Evolutionary conservation across 768 basidiomycete species (phyloP), one percentile per base, ranked within the genome.

Genomic region (Sporobolomyces roseus): DNA sequence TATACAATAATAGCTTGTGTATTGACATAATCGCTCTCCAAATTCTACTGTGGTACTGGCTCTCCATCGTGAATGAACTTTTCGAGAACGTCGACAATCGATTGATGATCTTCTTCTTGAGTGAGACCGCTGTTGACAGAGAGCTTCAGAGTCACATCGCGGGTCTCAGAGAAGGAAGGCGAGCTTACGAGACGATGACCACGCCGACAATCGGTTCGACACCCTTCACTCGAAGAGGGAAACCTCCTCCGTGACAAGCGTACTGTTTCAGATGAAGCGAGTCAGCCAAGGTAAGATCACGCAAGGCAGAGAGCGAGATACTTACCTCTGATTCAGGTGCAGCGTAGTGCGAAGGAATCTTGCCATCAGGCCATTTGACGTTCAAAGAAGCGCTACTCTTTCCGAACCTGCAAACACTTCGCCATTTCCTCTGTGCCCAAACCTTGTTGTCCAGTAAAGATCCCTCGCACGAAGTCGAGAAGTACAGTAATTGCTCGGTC

Each of bases 21-120:
- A n/a, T n/a, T n/a, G n/a, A n/a, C n/a, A n/a, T n/a, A n/a, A n/a
- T n/a, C n/a, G n/a, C n/a, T n/a, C n/a, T n/a, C n/a, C n/a, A n/a
- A n/a, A 51, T 7, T 55, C 54, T 58, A 58, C 41, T 58, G n/a
- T 5, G 38, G 29, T 3, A 58, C 45, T 12, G 58, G 58, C 25
- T 60, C 58, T 10, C 58, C 58, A 35, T 61, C 29, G 8, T 53
- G 30, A 43, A 69, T 61, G 59, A 55, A 50, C 58, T 64, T 60
- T 19, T 36, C 30, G 29, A 69, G 29, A 7, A 60, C 58, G 36
- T 69, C 68, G 35, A 61, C 68, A 36, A 69, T 69, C 16, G 59
- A 50, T 41, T 64, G 63, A 38, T 69, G 68, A 46, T 69, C 68
- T 17, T 69, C 68, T 32, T 69, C 68, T 41, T 69, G 68, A 25